These are phyloP conservation scores for Clarireedia hainanense DNA, from an alignment of 2,329 filamentous ascomycete genomes.

Conservation along the genomic window DNA sequence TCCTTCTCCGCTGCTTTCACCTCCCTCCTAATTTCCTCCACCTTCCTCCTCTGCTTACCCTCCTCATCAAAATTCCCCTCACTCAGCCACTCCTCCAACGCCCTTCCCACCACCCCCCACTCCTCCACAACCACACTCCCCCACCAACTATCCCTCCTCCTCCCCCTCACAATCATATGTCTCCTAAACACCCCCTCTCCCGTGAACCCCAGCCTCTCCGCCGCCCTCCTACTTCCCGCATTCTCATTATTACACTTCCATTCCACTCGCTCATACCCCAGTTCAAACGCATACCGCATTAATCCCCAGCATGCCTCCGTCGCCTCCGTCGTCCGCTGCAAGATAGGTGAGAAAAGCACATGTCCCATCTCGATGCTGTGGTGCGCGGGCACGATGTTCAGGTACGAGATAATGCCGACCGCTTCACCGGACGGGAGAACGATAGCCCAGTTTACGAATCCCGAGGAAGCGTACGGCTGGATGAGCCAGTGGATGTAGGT, in stretches of 20 bases:
- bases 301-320: conserved; percentile 53
- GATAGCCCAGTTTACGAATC: background rate
- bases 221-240: conserved; percentile 43
- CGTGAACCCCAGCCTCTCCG: conserved; percentile 47
- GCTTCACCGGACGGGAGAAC: conserved; percentile 15
- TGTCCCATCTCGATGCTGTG: conserved; percentile 49
- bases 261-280: conserved; percentile 50
- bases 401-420: conserved; percentile 35
- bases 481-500: conserved; percentile 15
- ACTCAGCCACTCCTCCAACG: conserved; percentile 46
- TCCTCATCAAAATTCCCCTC: conserved; percentile 33
- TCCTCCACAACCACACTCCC: conserved; percentile 51
- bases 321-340: conserved; percentile 46
- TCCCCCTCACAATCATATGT: conserved; percentile 51
- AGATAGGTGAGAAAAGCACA: conserved; percentile 40
- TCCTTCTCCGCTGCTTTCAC: background rate
- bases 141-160: conserved; percentile 52
- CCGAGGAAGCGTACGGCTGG: background rate
- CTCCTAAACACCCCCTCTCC: conserved; percentile 54
- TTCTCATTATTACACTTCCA: conserved; percentile 59
- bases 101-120: conserved; percentile 40
- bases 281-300: conserved; percentile 44
- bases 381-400: conserved; percentile 41
- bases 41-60: conserved; percentile 41
- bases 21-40: conserved; percentile 29